Conservation (phyloP, 345 rosid species). For the Aquilaria sinensis region DNA sequence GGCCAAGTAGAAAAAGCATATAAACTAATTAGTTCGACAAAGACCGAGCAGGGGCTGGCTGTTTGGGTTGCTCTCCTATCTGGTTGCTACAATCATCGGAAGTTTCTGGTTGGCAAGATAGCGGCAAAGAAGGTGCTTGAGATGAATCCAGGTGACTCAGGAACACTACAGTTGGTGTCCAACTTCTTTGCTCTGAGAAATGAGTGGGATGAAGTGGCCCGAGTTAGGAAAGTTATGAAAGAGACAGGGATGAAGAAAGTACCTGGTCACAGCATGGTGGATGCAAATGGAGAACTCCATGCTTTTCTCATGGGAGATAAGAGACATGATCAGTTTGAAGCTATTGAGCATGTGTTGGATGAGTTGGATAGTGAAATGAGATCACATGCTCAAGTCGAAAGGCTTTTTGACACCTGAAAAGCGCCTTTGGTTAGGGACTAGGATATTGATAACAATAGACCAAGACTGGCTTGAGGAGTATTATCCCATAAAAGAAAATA, state of each 20-base stretch:
- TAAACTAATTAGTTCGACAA: constrained; percentile 39
- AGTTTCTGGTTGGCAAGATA: constrained; percentile 42
- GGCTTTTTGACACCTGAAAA: neutral
- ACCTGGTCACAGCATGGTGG: constrained; percentile 57
- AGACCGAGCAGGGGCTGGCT: constrained; percentile 35
- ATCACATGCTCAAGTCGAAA: neutral
- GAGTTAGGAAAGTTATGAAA: constrained; percentile 59
- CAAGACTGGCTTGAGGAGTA: too few species aligned
- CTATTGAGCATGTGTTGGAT: constrained; percentile 32
- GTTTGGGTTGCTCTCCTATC: constrained; percentile 81
- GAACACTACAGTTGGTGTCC: constrained; percentile 55
- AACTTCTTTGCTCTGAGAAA: constrained; percentile 55
- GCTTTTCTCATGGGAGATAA: constrained; percentile 64
- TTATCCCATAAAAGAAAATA: too few species aligned
- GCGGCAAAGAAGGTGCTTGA: constrained; percentile 55
- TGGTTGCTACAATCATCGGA: constrained; percentile 58
- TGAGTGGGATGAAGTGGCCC: constrained; percentile 56
- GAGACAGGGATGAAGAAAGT: constrained; percentile 42
- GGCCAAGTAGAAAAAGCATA: constrained; percentile 64
- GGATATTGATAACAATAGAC: constrained; percentile 18
- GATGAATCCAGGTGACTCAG: constrained; percentile 47
- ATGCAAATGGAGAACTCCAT: constrained; percentile 48
- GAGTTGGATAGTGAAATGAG: constrained; percentile 43
- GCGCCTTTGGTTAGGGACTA: constrained; percentile 2
- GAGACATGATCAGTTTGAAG: constrained; percentile 36